Evolutionary conservation across 495 filamentous ascomycete species (phyloP).

Genomic region (Penicillium tannophilum): DNA sequence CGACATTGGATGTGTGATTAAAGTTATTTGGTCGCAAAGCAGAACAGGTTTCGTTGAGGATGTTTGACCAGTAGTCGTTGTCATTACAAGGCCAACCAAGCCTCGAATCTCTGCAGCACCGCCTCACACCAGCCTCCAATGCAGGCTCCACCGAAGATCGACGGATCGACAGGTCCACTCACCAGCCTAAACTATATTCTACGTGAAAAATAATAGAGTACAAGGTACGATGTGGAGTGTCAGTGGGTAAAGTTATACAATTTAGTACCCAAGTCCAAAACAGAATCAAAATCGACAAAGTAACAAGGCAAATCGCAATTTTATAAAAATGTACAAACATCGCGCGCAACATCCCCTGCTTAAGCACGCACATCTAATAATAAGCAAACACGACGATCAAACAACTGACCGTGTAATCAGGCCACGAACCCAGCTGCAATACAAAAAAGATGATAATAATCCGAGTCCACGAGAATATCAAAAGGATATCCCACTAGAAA

Average conservation of each 20-base stretch:
- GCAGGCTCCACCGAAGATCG: background rate
- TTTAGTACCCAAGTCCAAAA: background rate
- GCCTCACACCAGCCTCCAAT: background rate
- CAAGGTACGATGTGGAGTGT: background rate
- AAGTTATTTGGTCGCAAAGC: no score
- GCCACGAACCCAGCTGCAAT: no score
- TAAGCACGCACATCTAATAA: background rate
- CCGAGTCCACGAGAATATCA: background rate
- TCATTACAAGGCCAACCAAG: background rate
- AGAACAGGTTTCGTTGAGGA: no score
- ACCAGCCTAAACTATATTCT: background rate
- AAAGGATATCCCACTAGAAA: background rate
- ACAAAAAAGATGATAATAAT: background rate
- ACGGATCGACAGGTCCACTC: conserved; percentile 2
- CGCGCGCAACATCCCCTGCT: background rate
- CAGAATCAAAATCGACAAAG: no score
- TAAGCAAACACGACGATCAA: no score
- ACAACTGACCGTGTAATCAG: no score
- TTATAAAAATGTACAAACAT: no score
- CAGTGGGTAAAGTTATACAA: background rate
- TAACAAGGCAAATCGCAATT: no score
- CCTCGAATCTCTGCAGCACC: background rate
- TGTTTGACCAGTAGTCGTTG: background rate
- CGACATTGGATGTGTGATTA: no score
- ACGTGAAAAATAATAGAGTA: background rate